Evolutionary conservation across 202 grass and related monocot species (phyloP), one percentile per base, ranked within the genome.

Genomic region (Carex sylvatica): DNA sequence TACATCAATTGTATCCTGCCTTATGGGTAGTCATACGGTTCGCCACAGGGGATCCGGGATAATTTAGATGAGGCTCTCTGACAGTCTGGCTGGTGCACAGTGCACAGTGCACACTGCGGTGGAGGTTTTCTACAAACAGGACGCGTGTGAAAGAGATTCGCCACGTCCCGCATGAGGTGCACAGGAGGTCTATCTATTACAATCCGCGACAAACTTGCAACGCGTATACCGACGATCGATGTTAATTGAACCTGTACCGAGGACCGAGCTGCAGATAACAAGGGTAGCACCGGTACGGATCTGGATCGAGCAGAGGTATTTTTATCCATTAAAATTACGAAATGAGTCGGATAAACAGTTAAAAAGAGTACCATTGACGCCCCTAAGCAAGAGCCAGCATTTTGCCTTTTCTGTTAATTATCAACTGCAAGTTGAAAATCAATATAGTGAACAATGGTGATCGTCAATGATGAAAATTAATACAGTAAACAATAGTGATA

Each of bases 111-210:
- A 19, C 38, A 67, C 31, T 6, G 68, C 46, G 13, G 11, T 53
- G 22, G 16, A 80, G 30, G 33, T 47, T 81, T 14, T 74, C 6
- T 31, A 13, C 23, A 23, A 22, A 14, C 9, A 26, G 23, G 79
- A 69, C 63, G 63, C 80, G 80, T 82, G 80, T 82, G 80, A 36
- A 35, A 8, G 63, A 66, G 63, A 18, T 23, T 70, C 24, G 63
- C 63, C 80, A 82, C 80, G 80, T 82, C 24, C 4, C 47, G 15
- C 61, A 82, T 59, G 14, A 77, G 74, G 51, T 77, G 51, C 24
- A 55, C 72, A 74, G 70, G 44, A 28, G 49, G 2, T 49, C 11
- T 49, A 49, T 49, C 46, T 49, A 49, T 13, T 49, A 49, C 2
- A 64, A 47, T 80, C 12, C 40, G 58, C 36, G 28, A 64, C 78